Conservation (phyloP, 306 rosid genomes). For the Oemleria cerasiformis region DNA sequence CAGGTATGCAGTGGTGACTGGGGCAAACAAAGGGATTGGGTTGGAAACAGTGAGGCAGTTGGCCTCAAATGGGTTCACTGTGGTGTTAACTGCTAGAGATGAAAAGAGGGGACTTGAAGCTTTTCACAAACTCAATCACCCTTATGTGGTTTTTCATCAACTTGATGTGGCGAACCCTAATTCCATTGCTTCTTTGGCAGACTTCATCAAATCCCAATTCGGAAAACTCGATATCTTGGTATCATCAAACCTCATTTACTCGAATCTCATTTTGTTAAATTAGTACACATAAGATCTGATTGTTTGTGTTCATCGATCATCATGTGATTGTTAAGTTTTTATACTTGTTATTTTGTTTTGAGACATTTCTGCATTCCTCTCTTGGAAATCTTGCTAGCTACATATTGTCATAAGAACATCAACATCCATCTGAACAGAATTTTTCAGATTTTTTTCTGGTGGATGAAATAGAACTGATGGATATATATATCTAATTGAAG, state of each 20-base stretch:
- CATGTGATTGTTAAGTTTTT: too few relatives aligned
- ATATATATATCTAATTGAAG: too few relatives aligned
- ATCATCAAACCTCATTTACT: neutral
- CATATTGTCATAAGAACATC: too few relatives aligned
- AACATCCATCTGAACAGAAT: too few relatives aligned
- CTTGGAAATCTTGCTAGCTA: too few relatives aligned
- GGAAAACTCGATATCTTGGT: slow-evolving; percentile 37
- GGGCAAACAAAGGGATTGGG: slow-evolving; percentile 34
- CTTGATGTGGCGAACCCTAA: slow-evolving; percentile 34
- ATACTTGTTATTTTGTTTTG: too few relatives aligned
- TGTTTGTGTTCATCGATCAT: too few relatives aligned
- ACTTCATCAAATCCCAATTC: slow-evolving; percentile 26
- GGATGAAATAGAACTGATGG: too few relatives aligned
- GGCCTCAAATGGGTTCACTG: slow-evolving; percentile 30
- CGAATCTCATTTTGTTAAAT: too few relatives aligned
- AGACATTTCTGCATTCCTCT: too few relatives aligned
- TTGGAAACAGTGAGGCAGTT: slow-evolving; percentile 22
- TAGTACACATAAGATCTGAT: too few relatives aligned
- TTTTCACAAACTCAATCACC: slow-evolving; percentile 14
- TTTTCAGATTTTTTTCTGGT: too few relatives aligned
- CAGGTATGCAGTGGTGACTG: slow-evolving; percentile 24
- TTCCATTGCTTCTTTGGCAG: slow-evolving; percentile 16
- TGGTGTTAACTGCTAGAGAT: slow-evolving; percentile 34
- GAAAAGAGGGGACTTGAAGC: slow-evolving; percentile 32
- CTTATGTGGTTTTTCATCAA: slow-evolving; percentile 29